Base-by-base conservation (phyloP, 2,329 filamentous ascomycete genomes). In the Corynespora cassiicola region DNA sequence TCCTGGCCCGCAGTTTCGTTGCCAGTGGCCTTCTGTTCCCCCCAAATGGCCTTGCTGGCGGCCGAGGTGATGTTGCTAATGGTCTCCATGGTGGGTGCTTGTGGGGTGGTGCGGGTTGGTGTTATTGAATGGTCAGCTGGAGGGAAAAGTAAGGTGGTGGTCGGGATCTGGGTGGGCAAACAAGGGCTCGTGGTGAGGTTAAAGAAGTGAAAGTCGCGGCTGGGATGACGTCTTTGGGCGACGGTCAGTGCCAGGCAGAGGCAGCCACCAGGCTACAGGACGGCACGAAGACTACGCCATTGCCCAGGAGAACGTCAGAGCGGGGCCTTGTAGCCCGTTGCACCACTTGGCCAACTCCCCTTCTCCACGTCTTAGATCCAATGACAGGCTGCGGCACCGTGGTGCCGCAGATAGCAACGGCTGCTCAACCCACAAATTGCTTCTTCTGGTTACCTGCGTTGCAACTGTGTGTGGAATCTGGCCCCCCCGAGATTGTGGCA, bases 1-100 rank as follows among this genome's bases (percentile, higher is more conserved):
- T 95, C 89, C 52, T 71, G 67, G 30, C 74, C 74, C 11, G 39
- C 51, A 6, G 61, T 65, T 47, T 66, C 65, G 22, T 63, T 68
- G 24, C 65, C 66, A 17, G 46, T 43, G 26, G 51, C 39, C 18
- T 52, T 47, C 30, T 54, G 56, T 27, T 68, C 65, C 18, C 68
- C 68, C 42, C 64, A 71, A 48, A 71, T 66, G 27, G 60, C 47
- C 45, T 67, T 68, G 43, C 54, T 66, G 16, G 62, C 67, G 4
- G 58, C 49, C 4, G 42, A 53, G 14, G 61, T 63, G 21, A 61
- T 52, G 50, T 65, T 70, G 59, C 34, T 65, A 34, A 71, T 60
- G 6, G 65, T 66, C 54, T 71, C 66, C 68, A 70, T 70, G 36
- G 16, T 53, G 34, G 34, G 31, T 19, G 23, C 28, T 39, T 39